phyloP scores from a whole-genome alignment of 306 rosid species.

The Rosa lucieae region DNA sequence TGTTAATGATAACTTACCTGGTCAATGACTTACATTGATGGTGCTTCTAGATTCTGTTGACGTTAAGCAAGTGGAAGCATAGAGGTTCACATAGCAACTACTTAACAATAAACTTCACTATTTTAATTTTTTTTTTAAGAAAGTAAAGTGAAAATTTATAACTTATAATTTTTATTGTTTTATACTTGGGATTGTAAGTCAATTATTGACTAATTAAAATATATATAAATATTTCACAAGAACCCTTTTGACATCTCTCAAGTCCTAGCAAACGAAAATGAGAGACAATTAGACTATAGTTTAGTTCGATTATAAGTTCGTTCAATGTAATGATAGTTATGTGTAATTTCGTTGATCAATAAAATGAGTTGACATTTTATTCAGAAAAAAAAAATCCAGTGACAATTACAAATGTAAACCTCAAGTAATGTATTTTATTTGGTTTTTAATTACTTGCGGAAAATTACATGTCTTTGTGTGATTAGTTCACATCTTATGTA shows the following conservation, averaged over 20 bases:
- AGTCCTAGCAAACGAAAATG: background rate
- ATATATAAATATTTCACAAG: no score
- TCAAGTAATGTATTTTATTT: no score
- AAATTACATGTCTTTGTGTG: background rate
- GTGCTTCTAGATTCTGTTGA: background rate
- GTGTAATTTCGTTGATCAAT: no score
- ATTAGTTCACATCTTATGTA: background rate
- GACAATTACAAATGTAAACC: background rate
- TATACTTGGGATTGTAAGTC: background rate
- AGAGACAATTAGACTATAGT: no score
- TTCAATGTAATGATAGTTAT: background rate
- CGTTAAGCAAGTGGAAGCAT: background rate
- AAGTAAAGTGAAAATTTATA: no score
- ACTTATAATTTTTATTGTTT: background rate
- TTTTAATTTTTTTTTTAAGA: no score
- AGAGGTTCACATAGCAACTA: background rate
- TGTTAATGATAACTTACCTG: background rate
- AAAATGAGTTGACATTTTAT: no score
- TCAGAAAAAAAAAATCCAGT: no score
- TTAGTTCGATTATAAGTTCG: background rate
- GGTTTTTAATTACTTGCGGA: no score
- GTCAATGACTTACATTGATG: background rate
- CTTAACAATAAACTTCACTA: background rate
- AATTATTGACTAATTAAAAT: no score
- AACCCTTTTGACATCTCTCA: no score